Base-by-base conservation (phyloP, 345 rosid species). In the Bruguiera sexangula region DNA sequence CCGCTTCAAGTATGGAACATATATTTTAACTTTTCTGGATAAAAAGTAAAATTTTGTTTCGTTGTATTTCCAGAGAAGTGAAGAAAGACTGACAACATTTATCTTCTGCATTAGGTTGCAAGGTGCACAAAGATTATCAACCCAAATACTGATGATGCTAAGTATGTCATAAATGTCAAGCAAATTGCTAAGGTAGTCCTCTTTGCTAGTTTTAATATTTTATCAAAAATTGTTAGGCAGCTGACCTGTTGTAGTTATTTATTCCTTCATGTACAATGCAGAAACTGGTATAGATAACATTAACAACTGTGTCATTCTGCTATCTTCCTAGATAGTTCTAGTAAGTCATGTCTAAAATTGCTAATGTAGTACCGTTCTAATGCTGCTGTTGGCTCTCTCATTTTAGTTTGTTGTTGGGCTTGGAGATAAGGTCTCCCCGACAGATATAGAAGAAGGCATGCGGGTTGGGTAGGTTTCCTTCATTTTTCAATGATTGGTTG, bases 361-460 rank as follows among this genome's bases (percentile, higher is more conserved):
- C 37, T 34, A 34, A 34, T 8, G 37, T 34, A 10, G 27, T 6
- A 6, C 16, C 39, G 24, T 69, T 64, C 9, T 74, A 60, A 63
- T 48, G 15, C 34, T 56, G 39, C 43, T 27, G 32, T 60, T 30
- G 39, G 7, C 8, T 37, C 46, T 62, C 16, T 58, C 10, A 65
- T 34, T 62, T 26, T 86, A 95, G 96, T 95, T 95, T 82, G 97
- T 95, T 76, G 96, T 92, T 85, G 96, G 99, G 26, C 92, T 92
- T 57, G 97, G 99, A 8, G 99, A 95, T 81, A 95, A 95, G 78
- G 99, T 95, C 56, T 92, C 97, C 34, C 97, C 97, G 0, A 92
- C 96, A 43, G 97, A 92, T 55, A 90, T 95, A 20, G 99, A 95
- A 83, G 97, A 95, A 83, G 99, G 97, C 88, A 90, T 92, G 99